Base-by-base conservation (phyloP, 495 filamentous ascomycete genomes). In the Trichocladium antarcticum region DNA sequence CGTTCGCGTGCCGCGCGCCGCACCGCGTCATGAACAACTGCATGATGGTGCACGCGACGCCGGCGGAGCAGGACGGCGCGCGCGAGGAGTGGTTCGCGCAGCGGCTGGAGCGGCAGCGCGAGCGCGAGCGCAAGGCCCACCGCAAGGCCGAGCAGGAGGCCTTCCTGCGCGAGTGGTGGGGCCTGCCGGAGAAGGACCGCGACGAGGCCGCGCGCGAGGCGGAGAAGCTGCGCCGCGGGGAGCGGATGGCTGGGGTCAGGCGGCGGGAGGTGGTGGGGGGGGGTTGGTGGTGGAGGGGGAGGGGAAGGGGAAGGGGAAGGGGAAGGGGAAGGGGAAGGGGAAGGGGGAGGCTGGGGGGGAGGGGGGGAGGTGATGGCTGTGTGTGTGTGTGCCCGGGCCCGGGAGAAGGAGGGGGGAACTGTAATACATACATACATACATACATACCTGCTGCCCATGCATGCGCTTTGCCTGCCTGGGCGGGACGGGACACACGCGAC, bases 41-140 rank as follows among this genome's bases (percentile, higher is more conserved):
- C 69, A 95, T 98, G 90, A 65, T 89, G 45, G 59, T 71, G 34
- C 82, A 93, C 68, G 89, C 89, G 15, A 92, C 84, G 35, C 84
- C 76, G 44, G 81, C 79, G 46, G 84, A 95, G 67, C 78, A 88
- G 61, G 92, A 98, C 68, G 79, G 77, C 15, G 92, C 92, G 54
- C 74, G 92, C 24, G 87, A 93, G 62, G 87, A 97, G 59, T 98
- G 92, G 93, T 96, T 97, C 61, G 75, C 78, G 38, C 74, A 71
- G 38, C 74, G 78, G 53, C 73, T 82, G 54, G 76, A 86, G 67
- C 74, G 88, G 57, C 72, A 75, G 43, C 67, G 68, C 34, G 74
- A 79, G 69, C 64, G 74, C 41, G 80, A 84, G 64, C 70, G 73
- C 45, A 82, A 83, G 42, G 72, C 77, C 45, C 67, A 61, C 47